Evolutionary conservation across 2,329 filamentous ascomycete genomes (phyloP), one percentile per base, ranked within the genome.

Genomic region (Hypoxylon rubiginosum): DNA sequence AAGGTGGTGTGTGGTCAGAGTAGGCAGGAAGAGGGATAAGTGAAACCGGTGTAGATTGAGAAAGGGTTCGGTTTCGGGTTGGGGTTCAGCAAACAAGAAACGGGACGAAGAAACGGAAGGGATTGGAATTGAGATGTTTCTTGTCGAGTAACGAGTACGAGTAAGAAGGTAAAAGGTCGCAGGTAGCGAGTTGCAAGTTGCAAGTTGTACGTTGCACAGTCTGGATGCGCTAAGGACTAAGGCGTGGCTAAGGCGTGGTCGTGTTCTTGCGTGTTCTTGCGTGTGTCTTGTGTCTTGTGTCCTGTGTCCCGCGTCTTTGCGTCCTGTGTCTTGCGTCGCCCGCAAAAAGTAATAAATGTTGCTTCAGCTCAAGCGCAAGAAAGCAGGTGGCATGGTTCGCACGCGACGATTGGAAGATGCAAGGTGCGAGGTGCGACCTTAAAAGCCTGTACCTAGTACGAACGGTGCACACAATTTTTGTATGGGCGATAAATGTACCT

Each of bases 331-430:
- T 59, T 55, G 66, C 58, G 55, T 66, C 19, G 52, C 43, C 53
- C 48, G 50, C 28, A 49, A 49, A 57, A 64, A 62, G 61, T 43
- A 54, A 54, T 62, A 59, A 53, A 59, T 36, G 62, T 59, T 66
- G 58, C 54, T 64, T 63, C 52, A 68, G 62, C 55, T 63, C 43
- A 62, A 36, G 21, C 21, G 21, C 4, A 24, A 4, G 21, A 36
- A 13, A 13, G 34, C 28, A 15, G 26, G 58, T 58, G 52, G 52
- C 45, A 63, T 54, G 52, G 57, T 63, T 59, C 58, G 41, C 62
- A 68, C 66, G 66, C 66, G 66, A 66, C 50, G 56, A 67, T 65
- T 68, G 63, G 66, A 62, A 50, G 32, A 56, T 46, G 58, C 36
- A 28, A 2, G 21, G 21, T 24, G 9, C 34, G 10, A 2, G 21